Evolutionary conservation across 2,329 filamentous ascomycete species (phyloP).

Genomic region (Aspergillus felis): DNA sequence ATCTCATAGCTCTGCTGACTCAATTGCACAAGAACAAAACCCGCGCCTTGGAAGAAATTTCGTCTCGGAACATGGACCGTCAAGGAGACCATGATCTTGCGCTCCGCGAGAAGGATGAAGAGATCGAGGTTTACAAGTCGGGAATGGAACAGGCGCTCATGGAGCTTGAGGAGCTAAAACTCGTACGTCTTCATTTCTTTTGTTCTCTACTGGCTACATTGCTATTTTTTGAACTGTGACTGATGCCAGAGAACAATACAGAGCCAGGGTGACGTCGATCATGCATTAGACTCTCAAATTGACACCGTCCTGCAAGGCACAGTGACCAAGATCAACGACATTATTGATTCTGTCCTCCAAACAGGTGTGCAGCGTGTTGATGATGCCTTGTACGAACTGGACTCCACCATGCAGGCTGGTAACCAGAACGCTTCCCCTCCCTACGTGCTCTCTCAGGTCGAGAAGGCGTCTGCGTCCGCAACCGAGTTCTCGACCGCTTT

Average conservation of each 20-base stretch:
- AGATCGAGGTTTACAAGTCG: conserved; percentile 96
- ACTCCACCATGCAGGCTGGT: conserved; percentile 96
- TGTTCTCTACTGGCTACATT: background rate
- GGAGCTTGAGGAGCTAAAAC: conserved; percentile 80
- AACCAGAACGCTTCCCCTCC: conserved; percentile 96
- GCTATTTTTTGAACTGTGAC: background rate
- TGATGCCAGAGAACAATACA: conserved; percentile 20
- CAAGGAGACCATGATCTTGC: conserved; percentile 80
- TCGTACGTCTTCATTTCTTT: conserved; percentile 38
- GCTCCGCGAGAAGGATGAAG: conserved; percentile 91
- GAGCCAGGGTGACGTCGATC: conserved; percentile 70
- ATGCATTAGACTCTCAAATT: conserved; percentile 82
- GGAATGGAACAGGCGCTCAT: conserved; percentile 95
- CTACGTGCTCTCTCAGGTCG: conserved; percentile 93
- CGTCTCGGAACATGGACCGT: conserved; percentile 72
- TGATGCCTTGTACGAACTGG: conserved; percentile 92
- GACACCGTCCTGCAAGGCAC: conserved; percentile 84
- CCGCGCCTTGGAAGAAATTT: conserved; percentile 77
- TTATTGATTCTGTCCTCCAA: conserved; percentile 94
- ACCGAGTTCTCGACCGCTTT: conserved; percentile 98
- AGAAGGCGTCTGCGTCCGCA: conserved; percentile 89
- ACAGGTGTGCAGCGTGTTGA: conserved; percentile 90
- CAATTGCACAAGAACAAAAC: conserved; percentile 70
- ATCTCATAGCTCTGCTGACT: conserved; percentile 6
- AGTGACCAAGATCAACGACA: conserved; percentile 90